Conservation (phyloP, 1,284 basidiomycete species). For the Malassezia furfur region DNA sequence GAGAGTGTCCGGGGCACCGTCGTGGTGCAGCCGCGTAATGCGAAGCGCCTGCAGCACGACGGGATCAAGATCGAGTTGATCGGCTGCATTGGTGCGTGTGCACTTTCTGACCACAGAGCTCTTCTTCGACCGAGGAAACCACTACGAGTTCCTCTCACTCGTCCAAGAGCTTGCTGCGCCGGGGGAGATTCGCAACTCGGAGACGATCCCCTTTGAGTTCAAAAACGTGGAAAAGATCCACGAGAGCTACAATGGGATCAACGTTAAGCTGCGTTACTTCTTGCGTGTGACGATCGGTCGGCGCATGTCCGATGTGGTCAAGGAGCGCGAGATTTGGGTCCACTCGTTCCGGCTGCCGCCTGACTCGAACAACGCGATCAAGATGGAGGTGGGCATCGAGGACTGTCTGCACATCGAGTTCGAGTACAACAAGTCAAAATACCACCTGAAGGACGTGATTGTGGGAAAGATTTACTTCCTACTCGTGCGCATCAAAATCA, state of each 20-base stretch:
- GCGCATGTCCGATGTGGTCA: conserved; percentile 79
- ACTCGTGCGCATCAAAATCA: conserved; percentile 97
- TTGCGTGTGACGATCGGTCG: conserved; percentile 82
- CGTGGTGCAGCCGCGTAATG: conserved; percentile 77
- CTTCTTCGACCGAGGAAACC: conserved; percentile 92
- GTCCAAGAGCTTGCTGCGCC: conserved; percentile 88
- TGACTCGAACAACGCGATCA: conserved; percentile 92
- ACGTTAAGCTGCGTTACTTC: conserved; percentile 87
- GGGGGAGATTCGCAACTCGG: conserved; percentile 85
- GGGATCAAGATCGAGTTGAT: conserved; percentile 97
- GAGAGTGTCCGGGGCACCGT: conserved; percentile 79
- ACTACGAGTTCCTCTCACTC: conserved; percentile 91
- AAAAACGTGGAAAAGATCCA: conserved; percentile 99
- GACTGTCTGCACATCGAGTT: conserved; percentile 98
- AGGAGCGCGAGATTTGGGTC: conserved; percentile 92
- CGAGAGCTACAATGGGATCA: conserved; percentile 94
- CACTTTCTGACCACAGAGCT: conserved; percentile 57
- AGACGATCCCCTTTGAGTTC: conserved; percentile 91
- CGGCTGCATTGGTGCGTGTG: conserved; percentile 71
- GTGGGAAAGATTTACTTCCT: conserved; percentile 99
- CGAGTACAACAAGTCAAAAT: conserved; percentile 99
- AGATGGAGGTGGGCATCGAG: conserved; percentile 99
- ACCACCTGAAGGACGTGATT: conserved; percentile 96
- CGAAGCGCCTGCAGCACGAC: conserved; percentile 88
- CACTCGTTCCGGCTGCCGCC: conserved; percentile 97